A percentile compares a stretch with the other conserved stretches of the same genome.
phyloP scores from a whole-genome alignment of 805 yeast species.

The Schizosaccharomyces lindneri region DNA sequence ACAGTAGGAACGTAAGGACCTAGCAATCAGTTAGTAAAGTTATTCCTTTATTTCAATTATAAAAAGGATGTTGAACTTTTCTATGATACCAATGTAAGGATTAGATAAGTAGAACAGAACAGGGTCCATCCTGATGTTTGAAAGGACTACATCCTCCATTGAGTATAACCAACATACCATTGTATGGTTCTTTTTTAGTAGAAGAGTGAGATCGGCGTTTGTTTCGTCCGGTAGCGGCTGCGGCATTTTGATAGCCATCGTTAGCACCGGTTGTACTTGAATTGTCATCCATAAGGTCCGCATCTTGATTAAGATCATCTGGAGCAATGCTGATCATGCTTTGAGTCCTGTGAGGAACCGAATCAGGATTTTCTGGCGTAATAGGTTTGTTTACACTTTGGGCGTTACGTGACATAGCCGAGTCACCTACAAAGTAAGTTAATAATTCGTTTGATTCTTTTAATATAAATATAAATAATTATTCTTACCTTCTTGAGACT shows the following conservation, averaged over 20 bases:
- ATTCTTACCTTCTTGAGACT: not conserved
- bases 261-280: not conserved
- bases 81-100: no score
- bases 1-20: slow-evolving; percentile 24
- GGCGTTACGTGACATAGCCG: not conserved
- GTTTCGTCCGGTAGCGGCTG: not conserved
- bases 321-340: not conserved
- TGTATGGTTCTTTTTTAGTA: not conserved
- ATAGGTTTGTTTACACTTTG: not conserved
- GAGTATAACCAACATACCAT: not conserved
- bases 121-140: no score
- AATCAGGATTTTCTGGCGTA: not conserved
- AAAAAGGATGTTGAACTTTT: not conserved
- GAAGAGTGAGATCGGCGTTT: not conserved
- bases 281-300: not conserved
- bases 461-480: not conserved
- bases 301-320: not conserved
- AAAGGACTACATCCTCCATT: no score
- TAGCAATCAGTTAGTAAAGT: not conserved
- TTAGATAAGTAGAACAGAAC: no score
- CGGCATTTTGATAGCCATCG: not conserved
- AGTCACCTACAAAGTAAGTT: not conserved
- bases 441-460: not conserved
- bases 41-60: not conserved
- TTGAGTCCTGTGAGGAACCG: not conserved